Conservation (phyloP, 176 grass and related monocot species). For the Echinochloa phyllopogon region DNA sequence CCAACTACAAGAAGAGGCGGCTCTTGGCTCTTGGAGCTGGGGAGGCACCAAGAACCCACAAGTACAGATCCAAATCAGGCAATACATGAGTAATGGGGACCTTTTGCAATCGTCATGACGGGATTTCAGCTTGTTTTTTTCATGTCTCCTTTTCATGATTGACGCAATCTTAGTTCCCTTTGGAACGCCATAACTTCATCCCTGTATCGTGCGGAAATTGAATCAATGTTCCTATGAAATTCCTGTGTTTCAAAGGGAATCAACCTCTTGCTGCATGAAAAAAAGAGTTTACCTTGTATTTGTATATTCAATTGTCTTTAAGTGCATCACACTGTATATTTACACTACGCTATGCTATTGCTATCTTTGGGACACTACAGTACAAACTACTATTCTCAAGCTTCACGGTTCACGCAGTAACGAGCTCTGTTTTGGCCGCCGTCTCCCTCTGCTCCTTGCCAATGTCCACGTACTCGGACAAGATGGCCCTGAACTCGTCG, state of each 20-base stretch:
- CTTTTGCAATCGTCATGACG: constrained; percentile 4
- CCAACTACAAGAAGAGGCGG: constrained; percentile 69
- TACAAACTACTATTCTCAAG: not conserved
- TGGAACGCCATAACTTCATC: not conserved
- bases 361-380: not conserved
- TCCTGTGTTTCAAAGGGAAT: not conserved
- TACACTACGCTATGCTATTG: constrained; percentile 1
- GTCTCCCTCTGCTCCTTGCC: constrained; percentile 42
- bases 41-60: constrained; percentile 13
- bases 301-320: not conserved
- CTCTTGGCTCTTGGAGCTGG: constrained; percentile 41
- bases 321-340: not conserved
- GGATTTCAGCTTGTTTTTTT: not conserved
- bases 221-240: not conserved
- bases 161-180: not conserved
- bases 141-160: not conserved
- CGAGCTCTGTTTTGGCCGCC: constrained; percentile 39
- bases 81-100: not conserved
- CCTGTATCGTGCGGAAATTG: not conserved
- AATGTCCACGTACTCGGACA: constrained; percentile 67
- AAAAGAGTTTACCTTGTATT: not conserved
- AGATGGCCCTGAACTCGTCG: constrained; percentile 75
- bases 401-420: constrained; percentile 61
- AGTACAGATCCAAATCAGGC: not conserved
- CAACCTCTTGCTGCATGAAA: not conserved